Percentiles rank a stretch among this genome's conserved stretches.
Evolutionary conservation across 129 eudicot species (phyloP).

Genomic region (Tanacetum coccineum): DNA sequence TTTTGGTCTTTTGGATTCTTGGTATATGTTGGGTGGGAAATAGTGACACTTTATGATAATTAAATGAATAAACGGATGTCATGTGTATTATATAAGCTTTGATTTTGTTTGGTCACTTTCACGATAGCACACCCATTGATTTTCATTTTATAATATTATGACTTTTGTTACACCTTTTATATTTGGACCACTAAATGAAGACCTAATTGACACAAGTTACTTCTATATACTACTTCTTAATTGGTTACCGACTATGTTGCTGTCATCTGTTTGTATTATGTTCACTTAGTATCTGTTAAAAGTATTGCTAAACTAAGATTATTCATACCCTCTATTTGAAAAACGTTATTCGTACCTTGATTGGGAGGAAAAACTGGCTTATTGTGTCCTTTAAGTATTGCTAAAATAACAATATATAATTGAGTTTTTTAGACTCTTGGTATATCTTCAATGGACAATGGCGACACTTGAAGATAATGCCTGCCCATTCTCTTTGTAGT

Average conservation of each 20-base stretch:
- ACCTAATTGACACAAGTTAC: too few relatives aligned
- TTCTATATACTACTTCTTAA: too few relatives aligned
- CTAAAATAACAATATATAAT: constrained; percentile 11
- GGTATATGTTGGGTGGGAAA: constrained; percentile 12
- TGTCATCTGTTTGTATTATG: too few relatives aligned
- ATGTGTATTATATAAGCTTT: constrained; percentile 14
- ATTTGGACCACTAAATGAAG: background rate
- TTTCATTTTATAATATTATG: background rate
- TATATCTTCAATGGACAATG: constrained; percentile 8
- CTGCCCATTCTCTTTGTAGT: constrained; percentile 19
- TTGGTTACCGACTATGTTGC: too few relatives aligned
- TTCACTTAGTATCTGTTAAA: background rate
- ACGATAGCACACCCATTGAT: constrained; percentile 11
- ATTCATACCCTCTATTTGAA: background rate
- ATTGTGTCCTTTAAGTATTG: background rate
- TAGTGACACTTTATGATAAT: constrained; percentile 20
- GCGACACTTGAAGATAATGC: constrained; percentile 19
- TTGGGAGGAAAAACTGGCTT: constrained; percentile 17
- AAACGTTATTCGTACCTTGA: constrained; percentile 8
- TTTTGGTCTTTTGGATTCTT: constrained; percentile 2
- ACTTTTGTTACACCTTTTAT: background rate
- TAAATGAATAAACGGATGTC: constrained; percentile 16
- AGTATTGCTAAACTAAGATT: constrained; percentile 18
- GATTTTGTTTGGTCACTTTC: constrained; percentile 26
- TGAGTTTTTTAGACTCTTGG: background rate